Evolutionary conservation across 768 basidiomycete species (phyloP), one percentile per base, ranked within the genome.

Genomic region (Brasilioporus rufonigricans): DNA sequence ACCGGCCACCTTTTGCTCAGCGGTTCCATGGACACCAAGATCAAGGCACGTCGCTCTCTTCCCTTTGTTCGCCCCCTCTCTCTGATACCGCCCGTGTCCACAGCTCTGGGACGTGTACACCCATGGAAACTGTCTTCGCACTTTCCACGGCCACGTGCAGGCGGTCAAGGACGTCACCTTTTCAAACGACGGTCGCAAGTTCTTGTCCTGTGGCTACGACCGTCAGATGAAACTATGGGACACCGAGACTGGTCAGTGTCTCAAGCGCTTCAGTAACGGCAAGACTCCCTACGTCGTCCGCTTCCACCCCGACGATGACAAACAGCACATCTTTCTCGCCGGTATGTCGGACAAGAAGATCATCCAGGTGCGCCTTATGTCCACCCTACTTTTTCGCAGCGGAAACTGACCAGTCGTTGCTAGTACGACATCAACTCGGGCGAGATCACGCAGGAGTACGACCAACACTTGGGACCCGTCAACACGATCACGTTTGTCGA

Each of bases 321-420:
- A 98, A 71, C 94, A 98, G 68, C 77, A 97, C 67, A 87, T 95
- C 48, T 98, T 98, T 77, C 77, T 98, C 44, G 96, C 96, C 46
- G 97, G 97, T 57, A 99, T 98, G 97, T 91, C 89, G 38, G 95
- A 98, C 75, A 98, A 98, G 77, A 98, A 98, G 74, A 97, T 99
- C 61, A 91, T 98, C 36, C 96, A 98, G 81, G 95, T 93, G 65
- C 55, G 80, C 41, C 36, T 18, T 36, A 18, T 48, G 35, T 53
- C 31, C 55, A 19, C 24, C n/a, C 29, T 24, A 35, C 47, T 39
- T 26, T 33, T 16, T 33, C 14, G 10, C 23, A 9, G 14, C 49
- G 10, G 40, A 38, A 32, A 10, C 53, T 61, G 23, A 60, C 46
- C 48, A 8, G 31, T 35, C 26, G 33, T 29, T 33, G 2, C 21